Evolutionary conservation across 2,329 filamentous ascomycete genomes (phyloP).

Genomic region (Stenocarpella maydis): DNA sequence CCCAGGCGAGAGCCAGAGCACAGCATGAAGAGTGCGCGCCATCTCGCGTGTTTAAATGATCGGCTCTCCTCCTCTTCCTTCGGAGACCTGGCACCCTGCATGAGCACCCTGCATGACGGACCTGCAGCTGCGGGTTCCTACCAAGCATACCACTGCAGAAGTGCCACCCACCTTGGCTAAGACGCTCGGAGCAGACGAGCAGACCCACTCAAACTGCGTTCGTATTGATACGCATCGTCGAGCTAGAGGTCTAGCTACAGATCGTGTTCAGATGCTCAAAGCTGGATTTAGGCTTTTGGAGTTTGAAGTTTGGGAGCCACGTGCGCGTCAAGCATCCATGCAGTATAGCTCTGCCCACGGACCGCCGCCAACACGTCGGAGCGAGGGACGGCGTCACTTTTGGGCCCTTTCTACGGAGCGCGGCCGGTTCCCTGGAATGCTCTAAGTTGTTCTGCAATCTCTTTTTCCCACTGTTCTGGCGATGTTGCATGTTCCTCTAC

Average conservation of each 20-base stretch:
- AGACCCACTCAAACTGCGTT: not conserved
- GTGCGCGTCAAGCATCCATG: conserved; percentile 5
- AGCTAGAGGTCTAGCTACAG: conserved; percentile 11
- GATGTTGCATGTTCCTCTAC: not conserved
- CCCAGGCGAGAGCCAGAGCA: not conserved
- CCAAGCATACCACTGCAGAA: not conserved
- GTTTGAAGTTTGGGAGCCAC: not conserved
- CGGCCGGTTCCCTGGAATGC: not conserved
- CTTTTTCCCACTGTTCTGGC: not conserved
- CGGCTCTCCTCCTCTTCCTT: not conserved
- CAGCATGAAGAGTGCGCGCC: not conserved
- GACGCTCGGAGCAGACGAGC: conserved; percentile 8
- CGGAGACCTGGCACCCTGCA: conserved; percentile 15
- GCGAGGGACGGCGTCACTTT: not conserved
- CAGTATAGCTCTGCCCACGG: conserved; percentile 17
- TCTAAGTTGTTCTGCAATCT: not conserved
- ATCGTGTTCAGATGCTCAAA: conserved; percentile 1
- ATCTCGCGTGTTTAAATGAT: conserved; percentile 18
- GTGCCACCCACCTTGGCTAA: conserved; percentile 21
- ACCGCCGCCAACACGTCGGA: not conserved
- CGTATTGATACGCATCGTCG: conserved; percentile 10
- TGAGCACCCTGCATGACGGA: conserved; percentile 8
- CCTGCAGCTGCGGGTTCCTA: conserved; percentile 7
- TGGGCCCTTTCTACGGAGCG: not conserved
- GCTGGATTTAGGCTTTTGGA: not conserved